Evolutionary conservation across 192 early-diverging fungal genomes (phyloP).

Genomic region (Phlyctochytrium bullatum): DNA sequence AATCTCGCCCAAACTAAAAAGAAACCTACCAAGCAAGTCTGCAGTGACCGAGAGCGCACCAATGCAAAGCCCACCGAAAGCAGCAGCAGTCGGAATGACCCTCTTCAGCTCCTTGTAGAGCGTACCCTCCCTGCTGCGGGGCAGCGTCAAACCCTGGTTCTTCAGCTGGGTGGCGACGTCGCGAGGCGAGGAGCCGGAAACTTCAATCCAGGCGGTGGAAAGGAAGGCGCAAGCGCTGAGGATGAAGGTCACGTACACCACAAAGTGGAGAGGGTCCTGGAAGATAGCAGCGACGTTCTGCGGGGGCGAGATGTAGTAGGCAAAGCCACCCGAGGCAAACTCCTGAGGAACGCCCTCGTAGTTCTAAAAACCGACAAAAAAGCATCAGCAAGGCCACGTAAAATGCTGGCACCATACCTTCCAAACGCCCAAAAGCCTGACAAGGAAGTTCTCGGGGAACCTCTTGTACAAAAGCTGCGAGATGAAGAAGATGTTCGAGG

Average conservation of each 20-base stretch:
- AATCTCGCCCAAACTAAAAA: constrained; percentile 1
- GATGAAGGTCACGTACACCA: constrained; percentile 93
- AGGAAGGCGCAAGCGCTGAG: constrained; percentile 92
- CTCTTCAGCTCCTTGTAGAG: constrained; percentile 99
- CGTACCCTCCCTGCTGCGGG: constrained; percentile 87
- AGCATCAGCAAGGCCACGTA: neutral
- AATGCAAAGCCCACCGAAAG: constrained; percentile 96
- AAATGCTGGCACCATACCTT: constrained; percentile 35
- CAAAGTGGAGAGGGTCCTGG: constrained; percentile 93
- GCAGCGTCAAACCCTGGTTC: constrained; percentile 94
- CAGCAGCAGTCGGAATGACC: constrained; percentile 96
- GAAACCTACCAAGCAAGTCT: constrained; percentile 76
- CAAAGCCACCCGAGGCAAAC: constrained; percentile 87
- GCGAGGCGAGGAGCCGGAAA: constrained; percentile 94
- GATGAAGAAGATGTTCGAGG: constrained; percentile 97
- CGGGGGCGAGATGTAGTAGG: constrained; percentile 99
- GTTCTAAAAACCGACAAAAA: constrained; percentile 52
- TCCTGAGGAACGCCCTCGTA: constrained; percentile 94
- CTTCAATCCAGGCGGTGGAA: constrained; percentile 99
- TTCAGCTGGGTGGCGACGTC: constrained; percentile 98
- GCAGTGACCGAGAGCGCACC: constrained; percentile 93
- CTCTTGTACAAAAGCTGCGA: constrained; percentile 97
- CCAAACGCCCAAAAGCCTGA: constrained; percentile 96
- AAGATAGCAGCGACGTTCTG: constrained; percentile 78
- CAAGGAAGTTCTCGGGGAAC: constrained; percentile 94